phyloP scores from a whole-genome alignment of 352 stramenopile species.

The Hyaloperonospora arabidopsidis region DNA sequence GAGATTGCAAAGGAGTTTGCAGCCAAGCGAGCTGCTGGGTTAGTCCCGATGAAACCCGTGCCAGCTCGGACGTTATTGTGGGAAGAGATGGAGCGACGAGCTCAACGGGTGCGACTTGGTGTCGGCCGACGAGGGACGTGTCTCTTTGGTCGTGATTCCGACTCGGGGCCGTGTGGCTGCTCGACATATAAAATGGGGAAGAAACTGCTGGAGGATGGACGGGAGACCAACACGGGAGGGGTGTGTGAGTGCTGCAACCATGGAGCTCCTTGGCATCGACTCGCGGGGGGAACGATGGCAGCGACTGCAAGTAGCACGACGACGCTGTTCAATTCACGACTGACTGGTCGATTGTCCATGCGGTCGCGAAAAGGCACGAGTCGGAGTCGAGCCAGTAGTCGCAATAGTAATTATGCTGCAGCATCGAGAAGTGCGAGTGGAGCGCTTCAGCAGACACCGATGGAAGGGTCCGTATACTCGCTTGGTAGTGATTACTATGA shows the following conservation, averaged over 20 bases:
- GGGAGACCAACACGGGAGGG: slow-evolving; percentile 43
- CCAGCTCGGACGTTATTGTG: slow-evolving; percentile 70
- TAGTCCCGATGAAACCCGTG: slow-evolving; percentile 65
- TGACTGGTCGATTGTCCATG: slow-evolving; percentile 11
- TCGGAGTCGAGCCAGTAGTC: slow-evolving; percentile 30
- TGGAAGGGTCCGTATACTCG: slow-evolving; percentile 30
- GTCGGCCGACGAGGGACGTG: slow-evolving; percentile 51
- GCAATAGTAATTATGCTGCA: slow-evolving; percentile 20
- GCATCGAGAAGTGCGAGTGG: slow-evolving; percentile 10
- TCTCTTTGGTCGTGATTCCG: slow-evolving; percentile 48
- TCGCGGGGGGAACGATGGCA: slow-evolving; percentile 41
- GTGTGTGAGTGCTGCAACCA: slow-evolving; percentile 68
- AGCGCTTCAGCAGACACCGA: slow-evolving; percentile 9
- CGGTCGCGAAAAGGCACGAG: slow-evolving; percentile 12
- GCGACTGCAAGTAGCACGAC: slow-evolving; percentile 16
- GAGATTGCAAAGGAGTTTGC: slow-evolving; percentile 79
- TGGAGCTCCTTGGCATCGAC: slow-evolving; percentile 59
- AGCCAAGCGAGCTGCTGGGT: slow-evolving; percentile 59
- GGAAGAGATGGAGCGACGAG: slow-evolving; percentile 56
- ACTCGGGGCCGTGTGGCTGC: slow-evolving; percentile 45
- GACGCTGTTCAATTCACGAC: slow-evolving; percentile 1
- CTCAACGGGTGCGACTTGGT: slow-evolving; percentile 25
- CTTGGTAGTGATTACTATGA: slow-evolving; percentile 40
- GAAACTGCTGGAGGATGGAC: slow-evolving; percentile 25
- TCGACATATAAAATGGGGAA: slow-evolving; percentile 48